Evolutionary conservation across 2,329 filamentous ascomycete genomes (phyloP).

Genomic region (Rhinocladiella mackenziei): DNA sequence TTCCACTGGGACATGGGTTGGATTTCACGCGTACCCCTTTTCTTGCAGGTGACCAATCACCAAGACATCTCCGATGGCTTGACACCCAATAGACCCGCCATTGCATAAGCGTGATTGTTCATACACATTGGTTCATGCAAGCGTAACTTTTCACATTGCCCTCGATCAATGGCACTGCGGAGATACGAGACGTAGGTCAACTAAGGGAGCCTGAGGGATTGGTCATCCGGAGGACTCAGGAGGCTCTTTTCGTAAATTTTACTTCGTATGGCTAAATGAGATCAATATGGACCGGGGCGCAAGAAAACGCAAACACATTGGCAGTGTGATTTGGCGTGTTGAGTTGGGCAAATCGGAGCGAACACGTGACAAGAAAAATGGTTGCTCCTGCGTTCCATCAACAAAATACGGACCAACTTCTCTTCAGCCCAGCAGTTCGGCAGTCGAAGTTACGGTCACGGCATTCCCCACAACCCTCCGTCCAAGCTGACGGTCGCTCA

Average conservation of each 20-base stretch:
- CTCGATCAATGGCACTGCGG: neutral
- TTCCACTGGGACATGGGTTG: constrained; percentile 9
- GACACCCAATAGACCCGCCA: constrained; percentile 6
- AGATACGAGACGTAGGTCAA: neutral
- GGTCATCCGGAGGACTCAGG: no score
- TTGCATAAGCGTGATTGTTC: constrained; percentile 21
- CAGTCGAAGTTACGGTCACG: no score
- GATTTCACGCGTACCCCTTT: constrained; percentile 12
- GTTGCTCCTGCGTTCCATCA: no score
- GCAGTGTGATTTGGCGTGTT: neutral
- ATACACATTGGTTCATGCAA: neutral
- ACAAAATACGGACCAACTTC: no score
- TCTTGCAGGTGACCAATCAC: constrained; percentile 8
- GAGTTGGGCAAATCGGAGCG: neutral
- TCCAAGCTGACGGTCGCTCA: no score
- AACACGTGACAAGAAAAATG: neutral
- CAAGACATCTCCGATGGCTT: constrained; percentile 14
- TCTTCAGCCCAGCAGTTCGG: no score
- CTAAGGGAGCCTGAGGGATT: neutral
- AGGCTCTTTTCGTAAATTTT: no score
- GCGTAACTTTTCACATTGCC: constrained; percentile 1
- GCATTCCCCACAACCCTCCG: no score
- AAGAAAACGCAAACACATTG: no score
- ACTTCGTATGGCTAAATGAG: no score
- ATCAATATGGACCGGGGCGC: no score